phyloP scores from a whole-genome alignment of 2,329 filamentous ascomycete genomes.

The Xylaria hypoxylon region DNA sequence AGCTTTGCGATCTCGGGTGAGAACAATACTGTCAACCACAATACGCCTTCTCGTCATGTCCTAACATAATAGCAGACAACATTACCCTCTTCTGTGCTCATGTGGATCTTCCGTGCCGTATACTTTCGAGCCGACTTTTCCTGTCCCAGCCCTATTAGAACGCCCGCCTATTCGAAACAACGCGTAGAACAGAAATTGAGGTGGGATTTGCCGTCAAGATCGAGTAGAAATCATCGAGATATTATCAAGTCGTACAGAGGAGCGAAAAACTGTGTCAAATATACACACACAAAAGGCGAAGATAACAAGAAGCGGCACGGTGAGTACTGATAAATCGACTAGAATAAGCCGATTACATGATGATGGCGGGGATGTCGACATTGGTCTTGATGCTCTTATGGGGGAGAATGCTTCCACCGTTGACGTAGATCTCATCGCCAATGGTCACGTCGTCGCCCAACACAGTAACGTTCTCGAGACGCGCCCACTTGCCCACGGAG shows the following conservation, averaged over 20 bases:
- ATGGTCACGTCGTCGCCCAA: conserved; percentile 98
- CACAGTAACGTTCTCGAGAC: conserved; percentile 97
- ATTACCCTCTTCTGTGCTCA: conserved; percentile 16
- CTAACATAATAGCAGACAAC: conserved; percentile 16
- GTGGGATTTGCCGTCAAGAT: conserved; percentile 44
- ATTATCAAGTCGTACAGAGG: conserved; percentile 48
- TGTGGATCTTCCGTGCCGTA: conserved; percentile 16
- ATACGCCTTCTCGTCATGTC: conserved; percentile 6
- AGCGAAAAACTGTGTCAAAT: conserved; percentile 37
- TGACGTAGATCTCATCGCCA: conserved; percentile 98
- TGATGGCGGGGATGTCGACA: conserved; percentile 81
- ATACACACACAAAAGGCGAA: conserved; percentile 41
- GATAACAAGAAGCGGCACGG: conserved; percentile 6
- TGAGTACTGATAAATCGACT: conserved; percentile 6
- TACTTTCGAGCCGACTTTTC: conserved; percentile 31
- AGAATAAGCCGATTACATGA: conserved; percentile 65
- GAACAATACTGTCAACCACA: conserved; percentile 1
- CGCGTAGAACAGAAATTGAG: conserved; percentile 44
- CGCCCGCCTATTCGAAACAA: conserved; percentile 39
- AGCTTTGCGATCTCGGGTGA: conserved; percentile 9
- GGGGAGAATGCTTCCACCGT: conserved; percentile 92
- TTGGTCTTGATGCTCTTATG: conserved; percentile 99
- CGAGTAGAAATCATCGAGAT: conserved; percentile 39
- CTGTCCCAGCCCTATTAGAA: conserved; percentile 38
- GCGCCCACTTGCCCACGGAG: conserved; percentile 93